These are phyloP conservation scores for Suillus placidus DNA, from an alignment of 768 basidiomycete genomes.

Conservation along the genomic window DNA sequence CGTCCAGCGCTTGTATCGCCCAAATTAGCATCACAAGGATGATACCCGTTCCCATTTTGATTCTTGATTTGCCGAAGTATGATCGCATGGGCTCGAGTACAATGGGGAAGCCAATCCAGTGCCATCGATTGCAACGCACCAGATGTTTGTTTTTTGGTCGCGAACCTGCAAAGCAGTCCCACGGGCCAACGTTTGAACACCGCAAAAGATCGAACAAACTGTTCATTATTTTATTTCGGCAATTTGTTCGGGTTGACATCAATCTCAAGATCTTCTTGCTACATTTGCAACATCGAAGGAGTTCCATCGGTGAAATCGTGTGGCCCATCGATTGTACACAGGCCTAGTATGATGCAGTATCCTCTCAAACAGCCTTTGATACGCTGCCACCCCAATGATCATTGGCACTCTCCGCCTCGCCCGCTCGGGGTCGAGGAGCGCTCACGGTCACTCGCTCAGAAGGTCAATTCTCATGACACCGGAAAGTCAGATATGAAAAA, in stretches of 20 bases:
- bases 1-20: background rate
- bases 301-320: background rate
- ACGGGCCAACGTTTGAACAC: background rate
- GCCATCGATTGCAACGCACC: background rate
- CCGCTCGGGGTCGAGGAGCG: background rate
- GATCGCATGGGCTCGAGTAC: background rate
- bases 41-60: background rate
- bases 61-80: background rate
- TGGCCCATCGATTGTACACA: background rate
- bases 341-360: background rate
- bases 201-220: background rate
- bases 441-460: background rate
- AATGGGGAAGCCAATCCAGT: background rate
- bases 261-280: background rate
- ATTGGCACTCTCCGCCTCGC: background rate
- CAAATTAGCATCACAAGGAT: background rate
- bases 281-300: background rate
- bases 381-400: background rate
- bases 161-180: background rate
- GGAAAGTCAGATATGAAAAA: background rate
- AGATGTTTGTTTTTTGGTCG: background rate
- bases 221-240: background rate
- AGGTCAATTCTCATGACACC: background rate
- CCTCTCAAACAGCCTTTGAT: background rate
- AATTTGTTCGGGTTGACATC: background rate